Percentiles rank a stretch among this genome's conserved stretches.
Conservation (phyloP, 1,284 basidiomycete species). For the Microbotryum saponariae region DNA sequence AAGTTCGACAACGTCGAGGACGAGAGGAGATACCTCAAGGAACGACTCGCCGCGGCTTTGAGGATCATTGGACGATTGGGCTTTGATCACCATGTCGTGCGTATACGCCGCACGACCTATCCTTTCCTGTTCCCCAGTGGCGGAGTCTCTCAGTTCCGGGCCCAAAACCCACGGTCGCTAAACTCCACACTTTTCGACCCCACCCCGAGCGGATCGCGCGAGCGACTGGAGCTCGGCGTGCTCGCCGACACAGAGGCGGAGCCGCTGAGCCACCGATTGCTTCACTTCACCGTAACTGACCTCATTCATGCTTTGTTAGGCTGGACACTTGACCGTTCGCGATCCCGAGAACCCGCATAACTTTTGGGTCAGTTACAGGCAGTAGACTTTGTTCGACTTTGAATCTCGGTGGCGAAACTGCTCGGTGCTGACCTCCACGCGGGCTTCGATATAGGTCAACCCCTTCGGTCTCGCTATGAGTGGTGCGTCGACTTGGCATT, state of each 20-base stretch:
- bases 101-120: background rate
- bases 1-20: constrained; percentile 44
- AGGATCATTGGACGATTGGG: constrained; percentile 52
- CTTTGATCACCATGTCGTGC: constrained; percentile 50
- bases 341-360: constrained; percentile 50
- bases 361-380: constrained; percentile 48
- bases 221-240: background rate
- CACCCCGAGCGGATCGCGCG: too few species aligned
- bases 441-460: constrained; percentile 33
- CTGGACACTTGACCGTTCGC: constrained; percentile 51
- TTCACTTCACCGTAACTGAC: background rate
- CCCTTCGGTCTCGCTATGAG: constrained; percentile 42
- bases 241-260: background rate
- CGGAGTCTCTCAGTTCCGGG: too few species aligned
- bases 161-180: too few species aligned
- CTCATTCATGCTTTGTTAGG: background rate
- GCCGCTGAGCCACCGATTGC: background rate
- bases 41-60: constrained; percentile 50
- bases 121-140: background rate
- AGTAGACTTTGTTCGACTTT: background rate
- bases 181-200: too few species aligned
- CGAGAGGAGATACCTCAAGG: constrained; percentile 50
- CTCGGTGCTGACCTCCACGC: background rate
- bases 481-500: background rate
- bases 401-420: background rate